Evolutionary conservation across 805 yeast genomes (phyloP), one percentile per base, ranked within the genome.

Genomic region (Metschnikowia henanensis): DNA sequence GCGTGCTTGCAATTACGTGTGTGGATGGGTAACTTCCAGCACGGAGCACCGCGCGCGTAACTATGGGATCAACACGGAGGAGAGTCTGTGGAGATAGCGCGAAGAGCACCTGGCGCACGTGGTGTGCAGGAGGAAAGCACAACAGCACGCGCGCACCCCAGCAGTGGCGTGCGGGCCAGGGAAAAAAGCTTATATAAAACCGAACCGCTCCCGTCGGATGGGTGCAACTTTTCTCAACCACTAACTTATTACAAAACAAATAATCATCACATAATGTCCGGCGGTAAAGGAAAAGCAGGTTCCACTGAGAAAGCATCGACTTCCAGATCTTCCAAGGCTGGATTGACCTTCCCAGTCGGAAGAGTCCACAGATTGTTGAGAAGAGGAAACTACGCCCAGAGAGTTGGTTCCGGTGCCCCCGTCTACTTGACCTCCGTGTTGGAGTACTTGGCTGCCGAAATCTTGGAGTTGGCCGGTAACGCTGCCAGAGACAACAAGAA

Each of bases 401-500:
- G 77, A 70, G 73, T 72, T 53, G 77, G 77, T 61, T 70, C 75
- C 48, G 77, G 77, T 67, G 77, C 77, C 50, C 77, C 77, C 59
- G 77, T 72, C 40, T 72, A 72, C 66, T 69, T 72, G 60, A 72
- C 77, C 52, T 70, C 77, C 37, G 77, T 72, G 41, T 70, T 72
- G 59, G 77, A 72, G 62, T 72, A 72, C 63, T 71, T 72, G 62
- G 66, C 75, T 45, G 77, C 77, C 48, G 77, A 72, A 69, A 72
- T 72, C 54, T 72, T 72, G 60, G 77, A 72, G 64, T 72, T 72
- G 62, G 76, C 77, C 46, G 77, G 77, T 67, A 72, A 72, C 62
- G 77, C 77, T 43, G 77, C 77, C 50, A 70, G 77, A 69, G 77
- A 72, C 75, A 90, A 88, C 91, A 92, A 92, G 83, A 94, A 92